Evolutionary conservation across 2,329 filamentous ascomycete genomes (phyloP).

Genomic region (Cordyceps farinosa): DNA sequence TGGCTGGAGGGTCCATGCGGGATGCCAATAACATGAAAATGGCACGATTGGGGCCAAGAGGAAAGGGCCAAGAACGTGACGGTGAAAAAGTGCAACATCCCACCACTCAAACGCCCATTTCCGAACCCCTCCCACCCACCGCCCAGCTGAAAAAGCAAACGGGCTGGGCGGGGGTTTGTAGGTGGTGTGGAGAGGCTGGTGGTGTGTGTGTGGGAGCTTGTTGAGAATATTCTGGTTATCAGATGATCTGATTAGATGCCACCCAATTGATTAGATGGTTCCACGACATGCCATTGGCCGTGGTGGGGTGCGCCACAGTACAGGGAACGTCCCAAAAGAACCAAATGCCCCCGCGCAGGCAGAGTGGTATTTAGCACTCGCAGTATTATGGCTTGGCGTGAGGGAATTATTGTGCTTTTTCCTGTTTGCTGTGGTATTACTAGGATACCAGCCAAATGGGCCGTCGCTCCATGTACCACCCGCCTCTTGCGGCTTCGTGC

Average conservation of each 20-base stretch:
- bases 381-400: not conserved
- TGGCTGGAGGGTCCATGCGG: not conserved
- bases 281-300: slow-evolving; percentile 10
- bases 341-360: not conserved
- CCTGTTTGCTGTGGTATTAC: no score
- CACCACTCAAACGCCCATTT: not conserved
- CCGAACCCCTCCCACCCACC: not conserved
- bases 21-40: not conserved
- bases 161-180: not conserved
- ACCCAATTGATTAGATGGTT: slow-evolving; percentile 21
- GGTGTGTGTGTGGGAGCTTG: no score
- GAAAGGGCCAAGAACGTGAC: not conserved
- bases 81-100: not conserved
- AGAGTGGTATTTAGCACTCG: not conserved
- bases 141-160: slow-evolving; percentile 1
- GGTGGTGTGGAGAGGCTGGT: not conserved
- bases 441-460: not conserved
- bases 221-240: slow-evolving; percentile 20
- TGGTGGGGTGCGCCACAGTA: not conserved
- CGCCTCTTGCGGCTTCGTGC: not conserved
- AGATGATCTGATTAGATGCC: slow-evolving; percentile 27
- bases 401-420: not conserved
- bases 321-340: not conserved
- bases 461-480: not conserved
- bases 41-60: not conserved